phyloP scores from a whole-genome alignment of 2,329 filamentous ascomycete genomes.

The Pseudocercospora fuligena region DNA sequence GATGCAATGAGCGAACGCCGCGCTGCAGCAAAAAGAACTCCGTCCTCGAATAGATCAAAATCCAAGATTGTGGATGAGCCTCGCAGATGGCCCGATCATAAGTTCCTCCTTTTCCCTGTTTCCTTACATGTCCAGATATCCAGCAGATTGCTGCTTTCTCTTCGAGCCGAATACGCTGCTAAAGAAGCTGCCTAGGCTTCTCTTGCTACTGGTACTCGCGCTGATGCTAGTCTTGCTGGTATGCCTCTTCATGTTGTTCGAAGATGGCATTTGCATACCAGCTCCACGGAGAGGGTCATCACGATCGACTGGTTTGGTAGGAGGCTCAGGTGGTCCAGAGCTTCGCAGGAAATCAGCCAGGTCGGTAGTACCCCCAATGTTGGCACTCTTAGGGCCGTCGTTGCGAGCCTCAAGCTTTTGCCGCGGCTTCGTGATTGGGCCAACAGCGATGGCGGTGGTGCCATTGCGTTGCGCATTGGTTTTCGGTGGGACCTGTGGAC shows the following conservation, averaged over 20 bases:
- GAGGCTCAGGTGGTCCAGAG: slow-evolving; percentile 18
- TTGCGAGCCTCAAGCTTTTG: slow-evolving; percentile 22
- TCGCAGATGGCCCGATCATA: not conserved
- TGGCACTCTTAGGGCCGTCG: slow-evolving; percentile 12
- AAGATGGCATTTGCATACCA: slow-evolving; percentile 4
- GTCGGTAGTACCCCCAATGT: slow-evolving; percentile 23
- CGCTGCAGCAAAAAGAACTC: not conserved
- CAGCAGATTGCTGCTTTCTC: slow-evolving; percentile 1
- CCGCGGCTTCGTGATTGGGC: slow-evolving; percentile 22
- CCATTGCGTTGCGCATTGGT: slow-evolving; percentile 12
- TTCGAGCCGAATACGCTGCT: not conserved
- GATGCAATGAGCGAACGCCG: slow-evolving; percentile 1
- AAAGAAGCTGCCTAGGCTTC: not conserved
- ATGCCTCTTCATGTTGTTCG: not conserved
- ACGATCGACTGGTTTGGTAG: not conserved
- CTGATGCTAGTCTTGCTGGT: not conserved
- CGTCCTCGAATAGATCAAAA: not conserved
- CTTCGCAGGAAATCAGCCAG: slow-evolving; percentile 28
- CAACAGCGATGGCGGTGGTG: slow-evolving; percentile 24
- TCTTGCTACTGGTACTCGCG: slow-evolving; percentile 1
- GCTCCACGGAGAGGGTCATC: not conserved
- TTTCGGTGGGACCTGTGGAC: slow-evolving; percentile 13
- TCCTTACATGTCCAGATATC: slow-evolving; percentile 7
- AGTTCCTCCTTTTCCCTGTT: not conserved
- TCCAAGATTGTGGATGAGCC: not conserved